Base-by-base conservation (phyloP, 495 filamentous ascomycete genomes). In the Trypethelium eluteriae region DNA sequence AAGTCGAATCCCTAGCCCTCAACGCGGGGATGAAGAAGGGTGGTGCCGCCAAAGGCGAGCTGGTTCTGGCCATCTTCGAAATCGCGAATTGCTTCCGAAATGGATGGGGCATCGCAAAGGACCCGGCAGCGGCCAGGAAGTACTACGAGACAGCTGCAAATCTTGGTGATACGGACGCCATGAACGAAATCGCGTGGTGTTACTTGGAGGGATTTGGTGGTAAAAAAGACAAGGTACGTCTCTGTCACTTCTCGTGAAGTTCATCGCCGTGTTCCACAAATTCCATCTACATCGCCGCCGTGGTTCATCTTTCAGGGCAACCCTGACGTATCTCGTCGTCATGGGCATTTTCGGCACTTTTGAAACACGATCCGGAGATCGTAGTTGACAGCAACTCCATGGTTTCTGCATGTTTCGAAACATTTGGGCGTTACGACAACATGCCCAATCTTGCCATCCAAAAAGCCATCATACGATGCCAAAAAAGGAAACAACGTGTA, bases 71-170 rank as follows among this genome's bases (percentile, higher is more conserved):
- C 14, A 96, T 99, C 65, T 98, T 92, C 75, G 94, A 99, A 70
- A 75, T 91, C 73, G 94, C 89, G 38, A 97, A 98, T 78, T 96
- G 89, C 74, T 98, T 96, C 80, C 89, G 95, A 50, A 87, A 98
- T 77, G 94, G 92, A 36, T 98, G 94, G 95, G 94, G 94, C 62
- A 88, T 96, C 47, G 81, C 84, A 67, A 93, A 91, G 75, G 94
- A 99, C 72, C 85, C 90, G 62, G 83, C 89, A 67, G 94, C 95
- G 57, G 95, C 94, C 39, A 89, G 85, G 75, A 85, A 94, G 81
- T 98, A 97, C 76, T 98, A 97, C 78, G 92, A 98, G 77, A 96
- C 92, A 38, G 94, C 94, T 34, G 94, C 94, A 49, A 97, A 98
- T 70, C 77, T 99, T 65, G 93, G 93, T 57, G 94, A 99, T 77